Evolutionary conservation across 1,139 yeast genomes (phyloP), one percentile per base, ranked within the genome.

Genomic region (Zygoascus meyerae): DNA sequence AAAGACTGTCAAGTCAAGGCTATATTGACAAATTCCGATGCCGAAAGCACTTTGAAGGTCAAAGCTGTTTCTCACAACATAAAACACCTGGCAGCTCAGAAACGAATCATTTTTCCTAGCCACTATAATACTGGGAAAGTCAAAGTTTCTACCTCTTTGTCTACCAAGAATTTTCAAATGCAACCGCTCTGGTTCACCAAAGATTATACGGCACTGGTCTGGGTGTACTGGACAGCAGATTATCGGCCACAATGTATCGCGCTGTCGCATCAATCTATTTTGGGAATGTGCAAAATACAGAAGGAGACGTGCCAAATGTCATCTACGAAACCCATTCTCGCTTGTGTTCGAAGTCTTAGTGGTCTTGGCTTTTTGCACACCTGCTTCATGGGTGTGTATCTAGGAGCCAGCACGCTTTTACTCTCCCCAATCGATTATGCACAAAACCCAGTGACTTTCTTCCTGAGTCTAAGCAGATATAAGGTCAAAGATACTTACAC

Each of bases 331-430:
- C 82, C 96, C 0, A 72, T 92, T 9, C 74, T 92, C 39, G 95
- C 96, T 0, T 82, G 96, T 64, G 95, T 86, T 7, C 78, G 95
- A 44, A 94, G 90, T 56, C 78, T 89, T 0, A 68, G 78, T 2
- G 97, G 97, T 0, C 68, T 90, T 40, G 98, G 98, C 0, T 90
- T 94, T 61, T 69, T 92, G 30, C 94, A 87, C 61, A 77, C 95
- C 11, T 81, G 82, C 47, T 67, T 90, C 34, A 66, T 92, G 57
- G 98, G 98, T 7, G 81, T 85, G 0, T 92, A 82, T 59, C 70
- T 87, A 34, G 98, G 98, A 0, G 79, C 95, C 0, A 77, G 95
- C 0, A 92, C 98, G 0, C 81, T 82, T 53, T 69, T 90, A 45
- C 79, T 89, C 49, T 78, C 94, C 1, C 90, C 95, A 0, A 77